Percentiles rank a stretch among this genome's conserved stretches.
Evolutionary conservation across 192 early-diverging fungal genomes (phyloP).

Genomic region (Geranomyces michiganensis): DNA sequence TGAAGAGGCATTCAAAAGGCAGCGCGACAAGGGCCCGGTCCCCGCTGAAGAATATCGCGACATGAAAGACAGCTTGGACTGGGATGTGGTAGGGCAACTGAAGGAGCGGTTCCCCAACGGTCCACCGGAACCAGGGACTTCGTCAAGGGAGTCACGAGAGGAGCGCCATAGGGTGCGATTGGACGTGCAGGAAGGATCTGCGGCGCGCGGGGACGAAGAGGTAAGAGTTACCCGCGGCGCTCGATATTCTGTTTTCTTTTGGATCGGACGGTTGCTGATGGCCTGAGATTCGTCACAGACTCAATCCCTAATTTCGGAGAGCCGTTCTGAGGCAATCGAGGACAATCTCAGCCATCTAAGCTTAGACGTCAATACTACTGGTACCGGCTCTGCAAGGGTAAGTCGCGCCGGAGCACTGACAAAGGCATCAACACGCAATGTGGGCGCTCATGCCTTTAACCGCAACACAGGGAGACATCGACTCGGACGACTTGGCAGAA

Average conservation of each 20-base stretch:
- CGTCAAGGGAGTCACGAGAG: slow-evolving; percentile 12
- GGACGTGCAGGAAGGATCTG: slow-evolving; percentile 33
- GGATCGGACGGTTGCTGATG: neutral
- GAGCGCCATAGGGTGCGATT: slow-evolving; percentile 20
- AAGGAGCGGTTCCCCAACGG: slow-evolving; percentile 46
- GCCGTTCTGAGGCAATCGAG: slow-evolving; percentile 28
- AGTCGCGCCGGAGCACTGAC: neutral
- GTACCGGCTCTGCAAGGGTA: slow-evolving; percentile 74
- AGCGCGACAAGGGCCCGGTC: slow-evolving; percentile 32
- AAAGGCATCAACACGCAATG: too few species aligned
- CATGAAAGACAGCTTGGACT: slow-evolving; percentile 58
- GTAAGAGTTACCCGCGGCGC: slow-evolving; percentile 10
- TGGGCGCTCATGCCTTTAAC: neutral
- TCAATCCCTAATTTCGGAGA: slow-evolving; percentile 10
- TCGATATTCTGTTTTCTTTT: neutral
- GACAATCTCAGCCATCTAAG: slow-evolving; percentile 71
- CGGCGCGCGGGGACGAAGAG: slow-evolving; percentile 28
- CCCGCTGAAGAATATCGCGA: slow-evolving; percentile 59
- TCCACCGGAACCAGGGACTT: slow-evolving; percentile 28
- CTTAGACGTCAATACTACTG: slow-evolving; percentile 81
- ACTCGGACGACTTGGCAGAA: neutral
- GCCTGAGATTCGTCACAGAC: neutral
- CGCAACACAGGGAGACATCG: slow-evolving; percentile 1
- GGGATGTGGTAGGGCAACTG: slow-evolving; percentile 60
- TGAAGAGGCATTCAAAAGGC: slow-evolving; percentile 35